A percentile compares a stretch with the other conserved stretches of the same genome.
Evolutionary conservation across 169 alveolate genomes (phyloP).

Genomic region (Eimeria acervulina): DNA sequence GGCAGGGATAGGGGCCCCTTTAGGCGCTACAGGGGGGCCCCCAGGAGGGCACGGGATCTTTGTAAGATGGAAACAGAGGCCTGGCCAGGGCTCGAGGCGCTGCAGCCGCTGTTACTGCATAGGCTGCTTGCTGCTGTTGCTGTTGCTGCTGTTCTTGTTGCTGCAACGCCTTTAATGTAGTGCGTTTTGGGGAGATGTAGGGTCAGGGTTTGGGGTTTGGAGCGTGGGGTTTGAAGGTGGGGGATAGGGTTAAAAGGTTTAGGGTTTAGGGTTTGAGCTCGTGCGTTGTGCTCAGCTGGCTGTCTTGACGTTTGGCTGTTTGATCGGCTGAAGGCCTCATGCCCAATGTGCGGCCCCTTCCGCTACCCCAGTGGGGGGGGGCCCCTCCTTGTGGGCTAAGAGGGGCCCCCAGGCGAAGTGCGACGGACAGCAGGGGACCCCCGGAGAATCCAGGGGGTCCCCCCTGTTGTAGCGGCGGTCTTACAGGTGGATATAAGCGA

Average conservation of each 20-base stretch:
- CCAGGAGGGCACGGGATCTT: neutral
- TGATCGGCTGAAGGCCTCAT: slow-evolving; percentile 66
- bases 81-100: neutral
- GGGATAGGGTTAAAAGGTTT: neutral
- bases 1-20: neutral
- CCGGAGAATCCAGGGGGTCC: neutral
- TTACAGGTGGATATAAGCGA: neutral
- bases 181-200: neutral
- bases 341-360: slow-evolving; percentile 72
- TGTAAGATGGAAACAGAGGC: neutral
- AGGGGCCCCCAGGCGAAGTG: neutral
- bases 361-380: slow-evolving; percentile 73
- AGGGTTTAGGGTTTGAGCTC: slow-evolving; percentile 33
- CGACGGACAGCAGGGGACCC: neutral
- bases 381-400: neutral
- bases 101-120: neutral
- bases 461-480: neutral
- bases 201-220: no score
- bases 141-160: neutral
- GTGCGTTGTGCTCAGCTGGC: slow-evolving; percentile 27
- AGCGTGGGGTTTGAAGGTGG: no score
- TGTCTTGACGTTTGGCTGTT: slow-evolving; percentile 74
- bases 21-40: slow-evolving; percentile 3
- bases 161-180: neutral
- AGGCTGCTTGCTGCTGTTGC: neutral